These are phyloP conservation scores for Candida sanyaensis DNA, from an alignment of 1,139 yeast species.

Conservation along the genomic window DNA sequence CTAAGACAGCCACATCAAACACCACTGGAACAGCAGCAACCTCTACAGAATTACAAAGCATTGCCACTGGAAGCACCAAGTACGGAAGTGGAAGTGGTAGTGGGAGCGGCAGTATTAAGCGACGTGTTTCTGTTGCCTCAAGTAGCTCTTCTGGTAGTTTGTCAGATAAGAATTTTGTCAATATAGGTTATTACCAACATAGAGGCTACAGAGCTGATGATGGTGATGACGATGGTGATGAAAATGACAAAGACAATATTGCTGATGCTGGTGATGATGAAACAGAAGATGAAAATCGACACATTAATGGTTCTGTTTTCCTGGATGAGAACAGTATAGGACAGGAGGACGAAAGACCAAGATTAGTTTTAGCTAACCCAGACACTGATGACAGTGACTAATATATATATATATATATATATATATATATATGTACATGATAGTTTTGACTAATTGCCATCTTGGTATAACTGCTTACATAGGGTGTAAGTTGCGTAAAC, in stretches of 20 bases:
- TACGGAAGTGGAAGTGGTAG: conserved; percentile 7
- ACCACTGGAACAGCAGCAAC: conserved; percentile 8
- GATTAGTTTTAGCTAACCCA: conserved; percentile 72
- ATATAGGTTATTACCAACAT: conserved; percentile 46
- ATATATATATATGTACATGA: not conserved
- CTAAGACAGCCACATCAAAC: conserved; percentile 11
- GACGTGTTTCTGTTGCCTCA: conserved; percentile 10
- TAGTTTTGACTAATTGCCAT: not conserved
- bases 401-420: not conserved
- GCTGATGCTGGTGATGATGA: conserved; percentile 18
- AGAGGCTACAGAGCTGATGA: conserved; percentile 37
- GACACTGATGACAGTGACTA: conserved; percentile 27
- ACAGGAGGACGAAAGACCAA: conserved; percentile 43
- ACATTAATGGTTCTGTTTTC: not conserved
- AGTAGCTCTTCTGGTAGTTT: conserved; percentile 20
- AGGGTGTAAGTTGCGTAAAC: too few relatives aligned
- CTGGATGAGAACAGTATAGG: conserved; percentile 13
- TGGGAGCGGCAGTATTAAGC: conserved; percentile 8
- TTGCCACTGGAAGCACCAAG: conserved; percentile 12
- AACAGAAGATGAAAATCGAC: conserved; percentile 16
- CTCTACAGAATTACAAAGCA: conserved; percentile 31
- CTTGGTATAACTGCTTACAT: not conserved
- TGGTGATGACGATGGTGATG: conserved; percentile 22
- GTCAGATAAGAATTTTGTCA: conserved; percentile 22
- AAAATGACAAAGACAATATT: not conserved